Conservation (phyloP, 2,329 filamentous ascomycete genomes). For the Curvularia spicifera region DNA sequence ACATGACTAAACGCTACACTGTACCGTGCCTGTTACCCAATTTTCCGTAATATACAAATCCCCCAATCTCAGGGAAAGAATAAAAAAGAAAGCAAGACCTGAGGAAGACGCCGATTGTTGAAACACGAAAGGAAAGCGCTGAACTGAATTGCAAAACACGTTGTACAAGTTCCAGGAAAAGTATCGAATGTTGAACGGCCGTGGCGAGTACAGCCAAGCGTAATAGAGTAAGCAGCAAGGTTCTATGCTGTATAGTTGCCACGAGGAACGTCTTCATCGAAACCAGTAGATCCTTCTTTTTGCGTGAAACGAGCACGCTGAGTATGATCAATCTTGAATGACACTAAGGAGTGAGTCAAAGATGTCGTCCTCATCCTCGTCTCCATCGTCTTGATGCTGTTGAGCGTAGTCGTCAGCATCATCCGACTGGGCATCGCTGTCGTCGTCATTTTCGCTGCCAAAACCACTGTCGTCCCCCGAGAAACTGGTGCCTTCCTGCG, state of each 20-base stretch:
- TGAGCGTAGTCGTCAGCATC: constrained; percentile 18
- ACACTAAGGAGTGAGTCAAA: constrained; percentile 33
- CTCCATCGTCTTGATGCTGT: constrained; percentile 13
- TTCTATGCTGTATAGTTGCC: too few species aligned
- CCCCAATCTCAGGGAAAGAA: not conserved
- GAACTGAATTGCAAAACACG: not conserved
- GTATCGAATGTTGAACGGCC: too few species aligned
- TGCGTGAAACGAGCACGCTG: not conserved
- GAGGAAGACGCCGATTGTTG: not conserved
- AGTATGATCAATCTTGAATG: constrained; percentile 21
- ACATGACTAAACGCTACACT: not conserved
- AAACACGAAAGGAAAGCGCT: not conserved
- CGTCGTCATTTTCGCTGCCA: constrained; percentile 37
- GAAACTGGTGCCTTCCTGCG: constrained; percentile 42
- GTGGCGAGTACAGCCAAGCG: too few species aligned
- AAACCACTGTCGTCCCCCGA: constrained; percentile 47
- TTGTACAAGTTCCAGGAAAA: not conserved
- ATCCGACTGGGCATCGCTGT: constrained; percentile 20
- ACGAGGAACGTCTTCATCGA: too few species aligned
- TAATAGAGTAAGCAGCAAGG: too few species aligned
- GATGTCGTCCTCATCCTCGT: constrained; percentile 29
- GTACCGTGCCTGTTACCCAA: constrained; percentile 3
- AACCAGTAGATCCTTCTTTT: not conserved
- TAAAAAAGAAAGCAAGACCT: not conserved
- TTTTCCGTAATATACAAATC: constrained; percentile 16